Evolutionary conservation across 2,329 filamentous ascomycete species (phyloP).

Genomic region (Aureobasidium musti): DNA sequence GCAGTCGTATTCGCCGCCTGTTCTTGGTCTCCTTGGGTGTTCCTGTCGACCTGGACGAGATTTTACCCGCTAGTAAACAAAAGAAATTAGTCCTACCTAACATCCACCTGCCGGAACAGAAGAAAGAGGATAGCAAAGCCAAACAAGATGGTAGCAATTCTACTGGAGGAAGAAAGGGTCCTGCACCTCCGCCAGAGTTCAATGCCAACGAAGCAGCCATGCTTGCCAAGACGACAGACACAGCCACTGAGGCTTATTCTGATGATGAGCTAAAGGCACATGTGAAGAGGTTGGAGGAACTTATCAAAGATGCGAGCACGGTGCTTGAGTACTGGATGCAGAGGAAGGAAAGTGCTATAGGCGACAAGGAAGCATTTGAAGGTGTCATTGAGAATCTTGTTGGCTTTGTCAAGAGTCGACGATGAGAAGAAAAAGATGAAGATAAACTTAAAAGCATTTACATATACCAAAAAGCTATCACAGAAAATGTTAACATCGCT

Average conservation of each 20-base stretch:
- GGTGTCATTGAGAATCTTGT: conserved; percentile 96
- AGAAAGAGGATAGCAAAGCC: conserved; percentile 32
- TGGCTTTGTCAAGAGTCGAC: conserved; percentile 39
- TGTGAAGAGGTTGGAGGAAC: conserved; percentile 65
- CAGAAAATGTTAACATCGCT: too few relatives aligned
- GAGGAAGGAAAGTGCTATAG: conserved; percentile 79
- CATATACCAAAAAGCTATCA: background rate
- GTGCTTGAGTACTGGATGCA: conserved; percentile 88
- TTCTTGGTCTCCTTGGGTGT: conserved; percentile 96
- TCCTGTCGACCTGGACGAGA: conserved; percentile 95
- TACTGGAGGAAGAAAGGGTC: conserved; percentile 48
- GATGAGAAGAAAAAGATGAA: background rate
- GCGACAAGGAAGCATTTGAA: conserved; percentile 91
- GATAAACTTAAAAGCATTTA: background rate
- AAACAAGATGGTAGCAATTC: conserved; percentile 35
- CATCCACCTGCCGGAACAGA: conserved; percentile 50
- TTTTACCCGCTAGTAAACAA: conserved; percentile 93
- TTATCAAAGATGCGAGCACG: conserved; percentile 71
- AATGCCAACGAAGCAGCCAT: conserved; percentile 77
- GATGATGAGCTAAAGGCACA: conserved; percentile 74
- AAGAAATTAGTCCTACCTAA: conserved; percentile 96
- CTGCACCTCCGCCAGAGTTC: conserved; percentile 70
- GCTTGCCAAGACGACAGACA: conserved; percentile 79
- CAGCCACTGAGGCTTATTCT: conserved; percentile 77
- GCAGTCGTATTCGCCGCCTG: conserved; percentile 87